These are phyloP conservation scores for Berberis vulgaris DNA, from an alignment of 164 flowering plant genomes.

Conservation along the genomic window DNA sequence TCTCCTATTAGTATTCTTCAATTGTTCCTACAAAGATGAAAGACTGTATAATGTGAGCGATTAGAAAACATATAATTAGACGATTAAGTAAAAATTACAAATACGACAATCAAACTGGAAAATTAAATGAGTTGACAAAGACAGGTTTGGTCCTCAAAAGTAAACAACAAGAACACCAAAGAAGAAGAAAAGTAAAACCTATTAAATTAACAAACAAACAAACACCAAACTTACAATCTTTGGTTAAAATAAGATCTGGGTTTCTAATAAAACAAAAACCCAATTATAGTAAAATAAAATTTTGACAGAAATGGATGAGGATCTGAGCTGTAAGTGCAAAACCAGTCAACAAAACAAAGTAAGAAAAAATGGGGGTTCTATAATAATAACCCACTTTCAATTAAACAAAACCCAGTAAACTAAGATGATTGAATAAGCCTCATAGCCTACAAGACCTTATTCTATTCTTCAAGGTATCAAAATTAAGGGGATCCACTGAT, in stretches of 20 bases:
- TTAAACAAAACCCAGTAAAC: background rate
- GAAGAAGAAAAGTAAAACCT: background rate
- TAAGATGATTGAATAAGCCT: too few relatives aligned
- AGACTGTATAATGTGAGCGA: background rate
- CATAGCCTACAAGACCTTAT: background rate
- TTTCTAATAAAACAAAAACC: background rate
- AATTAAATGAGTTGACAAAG: background rate
- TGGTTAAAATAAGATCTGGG: background rate
- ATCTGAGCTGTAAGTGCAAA: background rate
- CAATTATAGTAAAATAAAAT: too few relatives aligned
- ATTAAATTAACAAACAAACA: background rate
- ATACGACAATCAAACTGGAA: background rate
- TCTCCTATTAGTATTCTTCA: background rate
- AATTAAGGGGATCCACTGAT: background rate
- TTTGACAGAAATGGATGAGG: background rate
- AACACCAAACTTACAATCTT: background rate
- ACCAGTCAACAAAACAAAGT: background rate
- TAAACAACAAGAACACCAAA: background rate
- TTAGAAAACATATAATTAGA: background rate
- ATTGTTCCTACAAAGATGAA: background rate
- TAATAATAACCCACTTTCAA: background rate
- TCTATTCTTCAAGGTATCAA: background rate
- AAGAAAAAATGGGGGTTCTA: too few relatives aligned
- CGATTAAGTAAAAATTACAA: background rate
- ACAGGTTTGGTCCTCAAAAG: conserved; percentile 1